These are phyloP conservation scores for Lactuca saligna DNA, from an alignment of 129 eudicot species.

Conservation along the genomic window DNA sequence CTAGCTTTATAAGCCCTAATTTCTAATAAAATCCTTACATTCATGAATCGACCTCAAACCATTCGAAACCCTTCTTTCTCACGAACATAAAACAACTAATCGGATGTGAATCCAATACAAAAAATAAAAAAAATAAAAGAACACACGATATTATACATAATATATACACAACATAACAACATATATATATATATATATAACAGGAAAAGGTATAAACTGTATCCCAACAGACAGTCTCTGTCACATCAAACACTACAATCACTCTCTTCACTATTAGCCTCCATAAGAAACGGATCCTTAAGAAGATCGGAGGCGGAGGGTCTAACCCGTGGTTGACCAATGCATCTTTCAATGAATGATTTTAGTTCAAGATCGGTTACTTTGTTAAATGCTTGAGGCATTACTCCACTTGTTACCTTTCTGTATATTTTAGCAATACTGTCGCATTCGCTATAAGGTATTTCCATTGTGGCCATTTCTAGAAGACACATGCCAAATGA, in stretches of 20 bases:
- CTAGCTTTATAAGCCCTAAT: background rate
- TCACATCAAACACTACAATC: slow-evolving; percentile 21
- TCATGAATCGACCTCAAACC: slow-evolving; percentile 14
- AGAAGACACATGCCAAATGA: slow-evolving; percentile 92
- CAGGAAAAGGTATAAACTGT: background rate
- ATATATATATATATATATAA: too few relatives aligned
- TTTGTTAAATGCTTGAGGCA: slow-evolving; percentile 61
- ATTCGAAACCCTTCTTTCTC: background rate
- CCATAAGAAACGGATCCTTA: slow-evolving; percentile 63
- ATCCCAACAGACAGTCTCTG: background rate
- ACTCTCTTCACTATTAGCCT: slow-evolving; percentile 24
- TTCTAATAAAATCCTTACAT: slow-evolving; percentile 3
- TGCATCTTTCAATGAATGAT: slow-evolving; percentile 66
- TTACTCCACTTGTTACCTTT: slow-evolving; percentile 60
- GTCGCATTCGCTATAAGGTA: slow-evolving; percentile 76
- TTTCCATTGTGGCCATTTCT: slow-evolving; percentile 84
- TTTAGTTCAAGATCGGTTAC: slow-evolving; percentile 56
- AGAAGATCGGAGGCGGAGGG: slow-evolving; percentile 73
- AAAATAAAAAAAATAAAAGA: slow-evolving; percentile 18
- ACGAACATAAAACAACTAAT: background rate
- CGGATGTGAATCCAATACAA: background rate
- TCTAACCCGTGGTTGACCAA: slow-evolving; percentile 60
- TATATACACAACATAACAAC: background rate
- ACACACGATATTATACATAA: background rate
- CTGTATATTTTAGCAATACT: slow-evolving; percentile 66